These are phyloP conservation scores for Boletus subcaerulescens DNA, from an alignment of 768 basidiomycete species.

Conservation along the genomic window DNA sequence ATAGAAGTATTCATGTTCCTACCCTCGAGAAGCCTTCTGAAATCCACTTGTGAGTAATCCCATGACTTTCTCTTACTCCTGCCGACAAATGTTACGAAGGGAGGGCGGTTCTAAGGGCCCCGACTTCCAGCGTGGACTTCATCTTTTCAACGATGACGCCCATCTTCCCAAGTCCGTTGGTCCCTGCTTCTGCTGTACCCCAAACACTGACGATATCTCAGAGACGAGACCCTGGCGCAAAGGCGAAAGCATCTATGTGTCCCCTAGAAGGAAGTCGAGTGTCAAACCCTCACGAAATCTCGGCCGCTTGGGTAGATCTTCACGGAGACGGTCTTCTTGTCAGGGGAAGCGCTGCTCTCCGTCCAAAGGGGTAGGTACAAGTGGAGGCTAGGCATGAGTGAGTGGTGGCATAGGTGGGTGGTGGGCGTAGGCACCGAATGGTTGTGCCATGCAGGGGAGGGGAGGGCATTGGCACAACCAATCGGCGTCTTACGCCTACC, in stretches of 20 bases:
- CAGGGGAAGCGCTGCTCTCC: background rate
- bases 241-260: slow-evolving; percentile 7
- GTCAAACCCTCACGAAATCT: slow-evolving; percentile 18
- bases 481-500: background rate
- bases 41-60: slow-evolving; percentile 8
- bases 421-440: background rate
- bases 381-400: background rate
- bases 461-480: too few species aligned
- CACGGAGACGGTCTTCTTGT: background rate
- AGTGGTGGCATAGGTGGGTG: background rate
- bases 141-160: background rate
- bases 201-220: slow-evolving; percentile 5
- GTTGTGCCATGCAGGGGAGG: background rate
- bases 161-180: slow-evolving; percentile 3
- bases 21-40: background rate
- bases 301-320: background rate
- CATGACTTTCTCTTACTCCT: too few species aligned
- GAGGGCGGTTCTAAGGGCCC: background rate
- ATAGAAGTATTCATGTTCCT: too few species aligned
- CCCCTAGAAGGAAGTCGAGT: background rate
- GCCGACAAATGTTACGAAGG: slow-evolving; percentile 2
- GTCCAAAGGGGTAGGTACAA: background rate
- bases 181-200: background rate
- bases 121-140: background rate
- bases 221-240: background rate